A percentile compares a stretch with the other conserved stretches of the same genome.
phyloP scores from a whole-genome alignment of 768 basidiomycete species.

The Lentinus brumalis region DNA sequence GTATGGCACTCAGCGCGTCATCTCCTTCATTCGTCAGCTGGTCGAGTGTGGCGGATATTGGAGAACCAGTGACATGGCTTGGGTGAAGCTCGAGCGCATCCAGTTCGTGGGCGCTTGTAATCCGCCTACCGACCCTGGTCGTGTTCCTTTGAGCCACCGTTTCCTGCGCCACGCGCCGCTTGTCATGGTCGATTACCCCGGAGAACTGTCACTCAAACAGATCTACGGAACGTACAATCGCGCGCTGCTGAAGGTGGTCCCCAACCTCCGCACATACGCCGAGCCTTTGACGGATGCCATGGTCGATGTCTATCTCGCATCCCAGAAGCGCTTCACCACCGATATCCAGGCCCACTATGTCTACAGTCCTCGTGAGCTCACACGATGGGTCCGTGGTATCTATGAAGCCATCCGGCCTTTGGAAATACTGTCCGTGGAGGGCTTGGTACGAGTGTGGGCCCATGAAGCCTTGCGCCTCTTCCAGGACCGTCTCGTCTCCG shows the following conservation, averaged over 20 bases:
- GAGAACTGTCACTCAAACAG: constrained; percentile 93
- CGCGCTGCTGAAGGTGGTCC: constrained; percentile 92
- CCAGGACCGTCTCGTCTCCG: constrained; percentile 93
- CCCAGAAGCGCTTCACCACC: constrained; percentile 92
- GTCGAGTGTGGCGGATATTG: constrained; percentile 96
- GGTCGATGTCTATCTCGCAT: constrained; percentile 94
- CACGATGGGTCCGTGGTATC: constrained; percentile 95
- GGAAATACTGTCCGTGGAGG: constrained; percentile 92
- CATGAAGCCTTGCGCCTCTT: constrained; percentile 97
- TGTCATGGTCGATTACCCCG: constrained; percentile 99
- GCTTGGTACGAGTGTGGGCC: constrained; percentile 95
- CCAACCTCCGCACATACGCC: constrained; percentile 88
- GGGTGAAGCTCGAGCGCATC: constrained; percentile 98
- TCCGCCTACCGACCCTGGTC: constrained; percentile 97
- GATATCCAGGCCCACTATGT: constrained; percentile 99
- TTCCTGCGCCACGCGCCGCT: constrained; percentile 98
- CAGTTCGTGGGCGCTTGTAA: constrained; percentile 99
- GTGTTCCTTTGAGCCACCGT: constrained; percentile 95
- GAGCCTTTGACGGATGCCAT: constrained; percentile 96
- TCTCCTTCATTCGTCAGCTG: constrained; percentile 96
- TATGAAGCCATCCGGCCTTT: constrained; percentile 96
- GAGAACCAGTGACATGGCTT: constrained; percentile 91
- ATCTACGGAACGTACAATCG: constrained; percentile 99
- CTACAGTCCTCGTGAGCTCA: constrained; percentile 98
- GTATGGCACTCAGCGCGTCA: constrained; percentile 98